These are phyloP conservation scores for Phlyctochytrium arcticum DNA, from an alignment of 192 early-diverging fungal genomes.

Conservation along the genomic window DNA sequence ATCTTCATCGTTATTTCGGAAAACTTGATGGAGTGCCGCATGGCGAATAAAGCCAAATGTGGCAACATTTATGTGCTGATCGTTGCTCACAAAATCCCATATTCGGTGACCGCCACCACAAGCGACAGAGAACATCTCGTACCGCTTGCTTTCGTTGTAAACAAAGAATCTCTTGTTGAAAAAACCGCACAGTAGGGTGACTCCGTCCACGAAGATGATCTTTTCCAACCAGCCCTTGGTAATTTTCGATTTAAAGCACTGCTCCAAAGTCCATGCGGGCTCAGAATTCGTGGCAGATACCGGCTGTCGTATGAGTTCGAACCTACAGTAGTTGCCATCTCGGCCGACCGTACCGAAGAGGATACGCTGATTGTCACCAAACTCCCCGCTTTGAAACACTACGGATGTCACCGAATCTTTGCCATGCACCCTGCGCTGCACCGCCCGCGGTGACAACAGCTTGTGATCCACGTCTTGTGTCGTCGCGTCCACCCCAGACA, in stretches of 20 bases:
- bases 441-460: constrained; percentile 22
- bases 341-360: constrained; percentile 59
- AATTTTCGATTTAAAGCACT: constrained; percentile 55
- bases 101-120: constrained; percentile 71
- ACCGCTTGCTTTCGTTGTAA: constrained; percentile 62
- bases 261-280: constrained; percentile 39
- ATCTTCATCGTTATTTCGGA: constrained; percentile 26
- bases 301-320: neutral
- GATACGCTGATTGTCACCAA: too few relatives aligned
- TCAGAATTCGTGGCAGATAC: neutral
- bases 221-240: constrained; percentile 75
- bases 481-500: neutral
- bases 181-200: constrained; percentile 65
- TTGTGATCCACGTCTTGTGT: neutral
- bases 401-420: constrained; percentile 49
- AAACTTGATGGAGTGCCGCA: constrained; percentile 8
- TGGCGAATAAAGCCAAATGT: constrained; percentile 61
- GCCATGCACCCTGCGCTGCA: constrained; percentile 42
- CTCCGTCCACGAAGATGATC: constrained; percentile 37
- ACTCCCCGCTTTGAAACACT: constrained; percentile 2
- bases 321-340: constrained; percentile 55
- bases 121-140: constrained; percentile 61
- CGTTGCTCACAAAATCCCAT: constrained; percentile 62
- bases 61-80: constrained; percentile 42
- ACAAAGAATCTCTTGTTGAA: constrained; percentile 70